phyloP scores from a whole-genome alignment of 805 yeast species.

The Kodamaea hsintzibuensis region DNA sequence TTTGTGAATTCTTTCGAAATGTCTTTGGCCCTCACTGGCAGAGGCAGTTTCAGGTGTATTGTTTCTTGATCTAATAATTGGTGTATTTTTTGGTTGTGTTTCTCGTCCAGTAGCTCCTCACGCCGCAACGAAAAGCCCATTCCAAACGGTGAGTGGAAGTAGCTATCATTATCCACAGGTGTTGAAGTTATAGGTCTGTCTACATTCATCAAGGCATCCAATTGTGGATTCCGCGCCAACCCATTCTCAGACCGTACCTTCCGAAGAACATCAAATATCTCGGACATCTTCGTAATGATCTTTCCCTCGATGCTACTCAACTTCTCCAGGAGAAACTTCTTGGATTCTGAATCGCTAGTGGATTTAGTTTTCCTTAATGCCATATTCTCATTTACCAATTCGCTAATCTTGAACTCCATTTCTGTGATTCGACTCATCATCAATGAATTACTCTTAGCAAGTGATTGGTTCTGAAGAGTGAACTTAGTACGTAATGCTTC shows the following conservation, averaged over 20 bases:
- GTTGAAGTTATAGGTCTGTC: slow-evolving; percentile 21
- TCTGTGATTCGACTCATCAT: slow-evolving; percentile 52
- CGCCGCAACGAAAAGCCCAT: not conserved
- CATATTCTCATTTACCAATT: slow-evolving; percentile 52
- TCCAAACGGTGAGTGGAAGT: not conserved
- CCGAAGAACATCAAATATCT: slow-evolving; percentile 44
- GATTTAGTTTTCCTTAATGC: slow-evolving; percentile 35
- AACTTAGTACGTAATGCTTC: slow-evolving; percentile 27
- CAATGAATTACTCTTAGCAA: slow-evolving; percentile 59
- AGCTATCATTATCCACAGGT: slow-evolving; percentile 12
- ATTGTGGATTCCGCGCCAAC: slow-evolving; percentile 21
- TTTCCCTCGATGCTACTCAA: slow-evolving; percentile 42
- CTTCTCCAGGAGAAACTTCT: slow-evolving; percentile 37
- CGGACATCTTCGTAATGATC: slow-evolving; percentile 44
- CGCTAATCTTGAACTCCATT: slow-evolving; percentile 52
- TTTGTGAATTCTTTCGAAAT: not conserved
- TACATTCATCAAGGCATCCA: slow-evolving; percentile 14
- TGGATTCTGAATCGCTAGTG: slow-evolving; percentile 15
- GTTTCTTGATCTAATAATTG: not conserved
- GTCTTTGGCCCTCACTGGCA: not conserved
- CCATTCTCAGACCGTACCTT: slow-evolving; percentile 44
- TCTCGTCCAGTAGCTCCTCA: not conserved
- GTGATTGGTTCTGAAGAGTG: slow-evolving; percentile 51
- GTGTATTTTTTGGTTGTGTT: not conserved
- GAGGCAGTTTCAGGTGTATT: slow-evolving; percentile 1